A percentile compares a stretch with the other conserved stretches of the same genome.
Conservation (phyloP, 2,329 filamentous ascomycete genomes). For the Capronia epimyces region DNA sequence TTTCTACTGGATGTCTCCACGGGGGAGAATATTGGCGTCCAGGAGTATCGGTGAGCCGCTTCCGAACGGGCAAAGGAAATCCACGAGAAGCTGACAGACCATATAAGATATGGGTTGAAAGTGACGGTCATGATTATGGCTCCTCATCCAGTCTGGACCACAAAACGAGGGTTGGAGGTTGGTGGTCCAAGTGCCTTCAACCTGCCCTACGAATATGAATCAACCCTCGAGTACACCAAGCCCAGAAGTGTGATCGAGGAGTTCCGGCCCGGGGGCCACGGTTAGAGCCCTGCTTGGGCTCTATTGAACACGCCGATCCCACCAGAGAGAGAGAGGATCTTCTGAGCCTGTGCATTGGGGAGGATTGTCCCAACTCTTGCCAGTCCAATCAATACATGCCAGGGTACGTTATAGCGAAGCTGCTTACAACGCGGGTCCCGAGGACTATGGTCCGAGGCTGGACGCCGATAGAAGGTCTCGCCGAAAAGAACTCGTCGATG, state of each 20-base stretch:
- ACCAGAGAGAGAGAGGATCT: no score
- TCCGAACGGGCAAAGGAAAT: not conserved
- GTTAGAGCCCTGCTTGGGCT: not conserved
- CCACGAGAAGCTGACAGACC: not conserved
- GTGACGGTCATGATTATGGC: constrained; percentile 50
- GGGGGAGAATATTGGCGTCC: constrained; percentile 53
- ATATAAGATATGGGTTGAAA: constrained; percentile 41
- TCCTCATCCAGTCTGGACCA: constrained; percentile 55
- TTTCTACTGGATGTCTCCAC: constrained; percentile 50
- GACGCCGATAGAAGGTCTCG: no score
- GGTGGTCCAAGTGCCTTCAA: constrained; percentile 47
- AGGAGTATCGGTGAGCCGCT: constrained; percentile 39
- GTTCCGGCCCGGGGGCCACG: constrained; percentile 4
- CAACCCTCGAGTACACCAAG: constrained; percentile 16
- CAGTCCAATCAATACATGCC: no score
- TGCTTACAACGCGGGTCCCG: no score
- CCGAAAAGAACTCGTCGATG: no score
- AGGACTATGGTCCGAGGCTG: no score
- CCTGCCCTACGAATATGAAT: constrained; percentile 15
- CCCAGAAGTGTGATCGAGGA: constrained; percentile 31
- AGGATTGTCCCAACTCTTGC: no score
- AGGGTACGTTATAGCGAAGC: no score
- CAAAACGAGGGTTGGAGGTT: constrained; percentile 46
- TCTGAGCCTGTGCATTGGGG: no score
- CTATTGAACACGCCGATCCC: not conserved